Base-by-base conservation (phyloP, 1,284 basidiomycete genomes). In the Singerocomus rubriflavus region DNA sequence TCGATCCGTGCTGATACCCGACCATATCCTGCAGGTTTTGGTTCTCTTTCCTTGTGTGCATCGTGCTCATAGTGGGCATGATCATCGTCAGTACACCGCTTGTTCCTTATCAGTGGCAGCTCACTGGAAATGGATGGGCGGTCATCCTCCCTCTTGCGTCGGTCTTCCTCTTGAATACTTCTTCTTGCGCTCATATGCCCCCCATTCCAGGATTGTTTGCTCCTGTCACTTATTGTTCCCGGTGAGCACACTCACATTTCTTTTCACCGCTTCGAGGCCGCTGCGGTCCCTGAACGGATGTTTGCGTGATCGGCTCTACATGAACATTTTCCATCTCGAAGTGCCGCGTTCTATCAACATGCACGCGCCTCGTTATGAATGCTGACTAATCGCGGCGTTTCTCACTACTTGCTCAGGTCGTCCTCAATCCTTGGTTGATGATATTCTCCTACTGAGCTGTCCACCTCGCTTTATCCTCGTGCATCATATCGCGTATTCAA, bases 341-440 rank as follows among this genome's bases (percentile, higher is more conserved):
- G 46, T 3, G 25, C 45, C 50, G 46, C 34, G 14, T 49, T 51
- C 32, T 34, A 46, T 50, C 36, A 40, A 3, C 29, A 44, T 33
- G 13, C 40, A 26, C 21, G 8, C 26, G 30, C 38, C n/a, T 11
- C 17, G n/a, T 48, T 25, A 47, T 36, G 42, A 40, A 5, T 36
- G 48, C 60, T 69, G 38, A 65, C 56, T 30, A 43, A 53, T 42
- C 40, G 36, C 42, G 57, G 48, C 51, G 37, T 51, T 62, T 44
- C 49, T 48, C 29, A 37, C 44, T 42, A 7, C 47, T 32, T 40
- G 43, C 50, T n/a, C 51, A 85, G 80, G 84, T 90, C 52, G 78
- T 88, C 45, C 76, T 90, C 52, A 90, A 90, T 60, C 85, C 85
- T 1, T 88, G 84, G 84, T 71, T 88, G 56, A 87, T 87, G 85